Evolutionary conservation across 306 rosid genomes (phyloP), one percentile per base, ranked within the genome.

Genomic region (Sechiopsis laciniata): DNA sequence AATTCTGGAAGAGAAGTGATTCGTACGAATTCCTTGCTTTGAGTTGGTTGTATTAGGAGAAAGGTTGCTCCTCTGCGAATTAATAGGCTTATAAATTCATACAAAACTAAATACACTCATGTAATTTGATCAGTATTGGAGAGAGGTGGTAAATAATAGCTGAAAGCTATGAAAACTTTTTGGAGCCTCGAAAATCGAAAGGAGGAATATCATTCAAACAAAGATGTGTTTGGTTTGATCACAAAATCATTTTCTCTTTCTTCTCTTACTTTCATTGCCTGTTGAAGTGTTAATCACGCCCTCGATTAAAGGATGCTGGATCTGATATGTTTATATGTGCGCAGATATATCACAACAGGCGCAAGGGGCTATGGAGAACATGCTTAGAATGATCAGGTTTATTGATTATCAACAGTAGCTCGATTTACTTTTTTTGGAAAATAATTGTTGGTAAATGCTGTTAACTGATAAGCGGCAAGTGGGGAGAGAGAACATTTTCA

Each of bases 361-460:
- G 50, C 91, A 89, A 79, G 85, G 77, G 22, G 83, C 84, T 8
- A 83, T 86, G 97, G 96, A 89, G 79, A 91, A 80, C 80, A 84
- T 91, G 93, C 88, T 87, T 58, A 89, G 85, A 87, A 86, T 82
- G 88, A 87, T 65, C 69, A 79, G 73, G 97, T 89, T 22, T 74
- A 86, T 15, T 76, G 35, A 24, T 57, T 42, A 45, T 11, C 32
- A 45, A 66, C 32, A 12, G 11, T 66, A 40, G 6, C 53, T 17
- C 26, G 51, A n/a, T 65, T 32, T 32, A 32, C 37, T 3, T 32
- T 32, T 32, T 32, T 32, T 32, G 2, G 3, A 52, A 52, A 52
- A 52, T 26, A 13, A 13, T 21, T 58, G 61, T 7, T 4, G 35
- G 16, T 42, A 26, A 19, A 19, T 45, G 37, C 37, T 5, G 29